Conservation (phyloP, 1,284 basidiomycete species). For the Apiotrichum domesticum region DNA sequence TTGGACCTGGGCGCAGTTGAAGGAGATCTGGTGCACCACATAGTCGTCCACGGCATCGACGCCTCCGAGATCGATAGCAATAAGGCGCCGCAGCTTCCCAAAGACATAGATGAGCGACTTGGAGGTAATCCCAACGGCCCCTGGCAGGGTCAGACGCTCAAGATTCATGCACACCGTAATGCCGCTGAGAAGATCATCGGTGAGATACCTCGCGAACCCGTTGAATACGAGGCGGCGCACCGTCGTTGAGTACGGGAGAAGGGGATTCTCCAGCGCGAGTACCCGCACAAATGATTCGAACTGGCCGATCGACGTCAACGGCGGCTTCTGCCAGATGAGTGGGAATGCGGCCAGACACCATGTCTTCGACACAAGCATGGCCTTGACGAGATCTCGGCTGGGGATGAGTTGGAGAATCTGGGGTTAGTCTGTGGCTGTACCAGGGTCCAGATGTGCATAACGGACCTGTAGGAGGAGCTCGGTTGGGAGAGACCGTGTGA, state of each 20-base stretch:
- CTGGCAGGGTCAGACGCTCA: constrained; percentile 86
- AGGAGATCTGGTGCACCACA: constrained; percentile 65
- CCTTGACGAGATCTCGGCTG: constrained; percentile 65
- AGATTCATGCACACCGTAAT: constrained; percentile 73
- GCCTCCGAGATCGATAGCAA: constrained; percentile 82
- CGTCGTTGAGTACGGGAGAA: constrained; percentile 82
- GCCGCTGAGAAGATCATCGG: constrained; percentile 68
- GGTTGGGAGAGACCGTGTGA: constrained; percentile 57
- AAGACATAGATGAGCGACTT: constrained; percentile 65
- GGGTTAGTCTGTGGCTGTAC: constrained; percentile 22
- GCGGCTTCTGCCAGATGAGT: constrained; percentile 89
- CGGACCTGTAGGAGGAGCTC: constrained; percentile 63
- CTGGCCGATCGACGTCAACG: constrained; percentile 57
- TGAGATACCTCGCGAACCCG: constrained; percentile 63
- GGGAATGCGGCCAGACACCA: constrained; percentile 97
- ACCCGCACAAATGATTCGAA: constrained; percentile 29
- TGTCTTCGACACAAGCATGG: constrained; percentile 74
- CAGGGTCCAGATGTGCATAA: neutral
- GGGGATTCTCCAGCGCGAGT: constrained; percentile 49
- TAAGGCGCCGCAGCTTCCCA: constrained; percentile 64
- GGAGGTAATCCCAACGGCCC: constrained; percentile 68
- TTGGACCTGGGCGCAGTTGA: constrained; percentile 69
- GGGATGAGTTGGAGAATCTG: constrained; percentile 81
- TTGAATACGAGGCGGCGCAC: constrained; percentile 89
- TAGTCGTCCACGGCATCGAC: constrained; percentile 64